phyloP scores from a whole-genome alignment of 306 rosid genomes.

The Cucumis sativus region Cucumber_9930_V3 NC_026656.2:13775501-13776000 shows the following conservation, averaged over 20 bases:
- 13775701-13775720: constrained; percentile 44
- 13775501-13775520: constrained; percentile 93
- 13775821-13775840: neutral
- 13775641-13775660: constrained; percentile 45
- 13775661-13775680: constrained; percentile 46
- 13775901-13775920: constrained; percentile 68
- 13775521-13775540: constrained; percentile 93
- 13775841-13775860: constrained; percentile 1
- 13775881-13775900: constrained; percentile 64
- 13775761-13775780: neutral
- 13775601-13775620: neutral
- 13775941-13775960: constrained; percentile 35
- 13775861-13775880: constrained; percentile 68
- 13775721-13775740: constrained; percentile 49
- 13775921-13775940: constrained; percentile 58
- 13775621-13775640: neutral
- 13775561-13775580: constrained; percentile 4
- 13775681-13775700: constrained; percentile 51
- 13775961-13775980: constrained; percentile 28
- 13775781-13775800: neutral
- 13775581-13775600: neutral
- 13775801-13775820: neutral
- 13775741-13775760: neutral
- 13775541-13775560: constrained; percentile 83
- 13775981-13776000: constrained; percentile 26